Conservation (phyloP, 345 rosid species). For the Corchorus olitorius region DNA sequence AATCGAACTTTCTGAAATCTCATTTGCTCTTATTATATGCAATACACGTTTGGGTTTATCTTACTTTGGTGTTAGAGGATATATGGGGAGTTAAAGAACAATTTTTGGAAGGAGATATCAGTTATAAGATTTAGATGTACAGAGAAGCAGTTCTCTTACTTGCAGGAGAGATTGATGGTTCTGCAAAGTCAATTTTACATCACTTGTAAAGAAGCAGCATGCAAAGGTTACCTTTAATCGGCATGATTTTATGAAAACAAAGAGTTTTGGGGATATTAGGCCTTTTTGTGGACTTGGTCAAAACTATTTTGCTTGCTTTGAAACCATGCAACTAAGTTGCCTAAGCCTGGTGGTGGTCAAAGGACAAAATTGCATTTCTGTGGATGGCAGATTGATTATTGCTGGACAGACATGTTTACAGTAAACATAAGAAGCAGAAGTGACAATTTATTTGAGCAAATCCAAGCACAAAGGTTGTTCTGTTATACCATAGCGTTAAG, state of each 20-base stretch:
- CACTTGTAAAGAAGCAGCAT: background rate
- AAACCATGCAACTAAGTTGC: background rate
- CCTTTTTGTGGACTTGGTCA: conserved; percentile 2
- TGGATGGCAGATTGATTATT: background rate
- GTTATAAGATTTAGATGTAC: background rate
- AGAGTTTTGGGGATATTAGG: background rate
- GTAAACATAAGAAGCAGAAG: conserved; percentile 1
- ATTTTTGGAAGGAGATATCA: background rate
- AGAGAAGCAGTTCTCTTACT: background rate
- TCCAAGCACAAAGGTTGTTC: background rate
- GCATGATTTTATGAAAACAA: background rate
- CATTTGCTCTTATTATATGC: background rate
- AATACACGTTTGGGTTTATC: background rate
- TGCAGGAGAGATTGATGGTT: background rate
- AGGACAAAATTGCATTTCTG: background rate
- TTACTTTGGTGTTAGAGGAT: background rate
- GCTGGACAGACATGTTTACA: background rate
- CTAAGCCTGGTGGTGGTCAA: background rate
- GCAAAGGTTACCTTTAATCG: background rate
- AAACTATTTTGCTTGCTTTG: background rate
- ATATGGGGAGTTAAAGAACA: background rate
- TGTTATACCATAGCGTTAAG: background rate
- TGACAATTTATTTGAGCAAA: background rate
- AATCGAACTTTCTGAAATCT: background rate
- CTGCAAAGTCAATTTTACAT: background rate